Base-by-base conservation (phyloP, 257 asterid genomes). In the Forsythia suspensa region DNA sequence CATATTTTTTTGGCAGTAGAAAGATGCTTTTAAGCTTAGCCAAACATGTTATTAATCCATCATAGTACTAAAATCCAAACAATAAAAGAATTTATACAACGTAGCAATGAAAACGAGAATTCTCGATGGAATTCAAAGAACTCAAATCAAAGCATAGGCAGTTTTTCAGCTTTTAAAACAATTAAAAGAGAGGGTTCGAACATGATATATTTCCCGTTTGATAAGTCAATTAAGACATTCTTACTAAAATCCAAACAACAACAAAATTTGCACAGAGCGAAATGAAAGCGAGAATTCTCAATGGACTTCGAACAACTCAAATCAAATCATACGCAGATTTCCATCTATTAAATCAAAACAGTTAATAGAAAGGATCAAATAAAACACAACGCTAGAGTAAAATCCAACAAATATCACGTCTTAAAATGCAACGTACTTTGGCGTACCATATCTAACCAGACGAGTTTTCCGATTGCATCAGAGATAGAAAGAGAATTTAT, bases 381-480 rank as follows among this genome's bases (percentile, higher is more conserved):
- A 9, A 20, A 21, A 18, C 21, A 42, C 43, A 41, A n/a, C 15
- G 5, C 39, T 8, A 3, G 7, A 15, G 6, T 24, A 34, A 46
- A 73, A 40, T 42, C 15, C 11, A 73, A 73, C 42, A 73, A 51
- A 29, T 63, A 36, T n/a, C 18, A 20, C 3, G 39, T 20, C 15
- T 3, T 0, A 11, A 46, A 34, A 12, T 13, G 34, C 8, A 11
- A 46, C 10, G n/a, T 48, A 34, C 79, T 61, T 72, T 1, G 57
- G 12, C 78, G 38, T 55, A 82, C 88, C 87, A 71, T 75, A 73
- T 41, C 38, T 24, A 75, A 29, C 9, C 76, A 70, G 68, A 67
- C 70, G 63, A 34, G 18, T 29, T 77, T 36, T 39, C 75, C 8
- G 70, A 20, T 73, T 52, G 43, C 5, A 10, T 24, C 82, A 38